Evolutionary conservation across 371 early-diverging fungal genomes (phyloP).

Genomic region (Rhizopus microsporus): DNA sequence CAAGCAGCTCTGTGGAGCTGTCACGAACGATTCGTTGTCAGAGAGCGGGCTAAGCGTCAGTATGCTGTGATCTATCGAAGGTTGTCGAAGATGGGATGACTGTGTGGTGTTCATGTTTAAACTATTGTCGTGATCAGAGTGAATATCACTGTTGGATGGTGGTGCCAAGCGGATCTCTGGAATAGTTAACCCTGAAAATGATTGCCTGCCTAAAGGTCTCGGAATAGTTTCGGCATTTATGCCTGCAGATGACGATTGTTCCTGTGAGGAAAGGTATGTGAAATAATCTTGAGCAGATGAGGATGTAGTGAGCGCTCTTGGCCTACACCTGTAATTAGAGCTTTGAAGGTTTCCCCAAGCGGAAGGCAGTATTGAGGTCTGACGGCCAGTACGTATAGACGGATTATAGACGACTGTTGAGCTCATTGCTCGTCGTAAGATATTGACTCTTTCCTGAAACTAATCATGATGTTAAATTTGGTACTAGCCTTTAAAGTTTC

Average conservation of each 20-base stretch:
- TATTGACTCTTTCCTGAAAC: constrained; percentile 43
- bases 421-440: constrained; percentile 32
- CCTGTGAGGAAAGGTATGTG: constrained; percentile 36
- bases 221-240: not conserved
- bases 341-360: constrained; percentile 19
- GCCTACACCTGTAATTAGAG: not conserved
- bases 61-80: constrained; percentile 1
- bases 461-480: constrained; percentile 6
- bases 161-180: constrained; percentile 47
- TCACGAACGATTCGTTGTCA: constrained; percentile 31
- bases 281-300: constrained; percentile 36
- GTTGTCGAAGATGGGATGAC: too few species aligned
- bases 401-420: constrained; percentile 12
- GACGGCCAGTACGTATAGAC: constrained; percentile 12
- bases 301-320: not conserved
- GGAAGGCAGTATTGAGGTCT: constrained; percentile 37
- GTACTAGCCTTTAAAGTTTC: not conserved
- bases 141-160: constrained; percentile 14
- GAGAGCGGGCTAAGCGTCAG: constrained; percentile 24
- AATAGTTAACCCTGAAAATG: constrained; percentile 19
- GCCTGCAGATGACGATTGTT: constrained; percentile 12
- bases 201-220: not conserved
- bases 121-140: too few species aligned
- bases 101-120: too few species aligned
- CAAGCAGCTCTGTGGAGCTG: constrained; percentile 31